Evolutionary conservation across 1,139 yeast species (phyloP), one percentile per base, ranked within the genome.

Genomic region (Meyerozyma smithsonii): DNA sequence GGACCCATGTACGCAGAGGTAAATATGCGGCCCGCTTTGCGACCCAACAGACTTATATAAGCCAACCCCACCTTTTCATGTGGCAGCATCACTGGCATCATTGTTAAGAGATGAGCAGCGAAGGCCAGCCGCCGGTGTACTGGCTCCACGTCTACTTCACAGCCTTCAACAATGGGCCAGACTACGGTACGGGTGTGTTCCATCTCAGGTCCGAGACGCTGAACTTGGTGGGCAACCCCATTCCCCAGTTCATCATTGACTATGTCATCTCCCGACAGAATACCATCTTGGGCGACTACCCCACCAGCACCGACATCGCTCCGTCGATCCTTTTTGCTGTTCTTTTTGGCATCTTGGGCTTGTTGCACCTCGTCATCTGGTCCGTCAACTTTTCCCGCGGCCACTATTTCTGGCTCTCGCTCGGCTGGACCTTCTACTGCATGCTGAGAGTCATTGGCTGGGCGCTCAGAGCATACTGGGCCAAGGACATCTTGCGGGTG

Each of bases 241-340:
- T 77, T 16, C 81, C 83, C 1, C 42, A 41, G 1, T 56, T 49
- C 0, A 48, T 79, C 20, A 46, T 66, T 8, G 46, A 58, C 0
- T 69, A 68, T 40, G 66, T 70, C 2, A 48, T 63, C 3, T 59
- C 61, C 11, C 44, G 61, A 4, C 78, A 81, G 49, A 74, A 73
- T 39, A 72, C 76, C 8, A 58, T 78, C 35, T 82, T 83, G 61
- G 94, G 94, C 8, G 79, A 74, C 28, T 84, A 82, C 56, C 89
- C 92, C 3, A 53, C 52, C n/a, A 37, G 42, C 11, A 52, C 50
- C 14, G 94, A 84, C 55, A 51, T 72, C 16, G 88, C 80, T 1
- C 92, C 90, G 4, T 64, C 77, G 39, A 75, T 79, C 1, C 53
- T 84, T 0, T 83, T 84, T 51, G 49, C 73, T 2, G 85, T 74